Conservation (phyloP, 192 early-diverging fungal species). For the Linnemannia exigua region DNA sequence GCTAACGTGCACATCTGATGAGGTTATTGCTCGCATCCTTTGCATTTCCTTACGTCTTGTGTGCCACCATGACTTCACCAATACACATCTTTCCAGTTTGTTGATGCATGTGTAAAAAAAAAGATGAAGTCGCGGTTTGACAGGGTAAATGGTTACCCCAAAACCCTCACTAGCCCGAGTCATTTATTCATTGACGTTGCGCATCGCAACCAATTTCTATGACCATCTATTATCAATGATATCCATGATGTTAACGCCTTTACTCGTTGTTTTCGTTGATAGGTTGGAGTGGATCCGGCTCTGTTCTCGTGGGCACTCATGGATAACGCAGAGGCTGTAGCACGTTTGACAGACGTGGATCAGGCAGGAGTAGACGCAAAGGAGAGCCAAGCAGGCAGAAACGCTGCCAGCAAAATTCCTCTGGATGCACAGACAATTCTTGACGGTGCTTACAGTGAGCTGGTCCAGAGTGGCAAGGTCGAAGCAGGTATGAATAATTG, state of each 20-base stretch:
- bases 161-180: neutral
- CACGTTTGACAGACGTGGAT: constrained; percentile 46
- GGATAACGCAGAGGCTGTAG: constrained; percentile 69
- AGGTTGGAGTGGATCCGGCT: constrained; percentile 62
- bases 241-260: neutral
- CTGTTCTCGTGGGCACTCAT: constrained; percentile 73
- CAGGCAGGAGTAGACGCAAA: constrained; percentile 29
- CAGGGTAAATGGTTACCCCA: neutral
- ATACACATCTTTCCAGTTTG: neutral
- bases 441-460: constrained; percentile 62
- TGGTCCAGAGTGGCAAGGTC: constrained; percentile 65
- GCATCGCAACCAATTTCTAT: neutral
- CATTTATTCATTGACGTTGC: neutral
- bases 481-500: constrained; percentile 55
- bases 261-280: neutral
- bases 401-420: constrained; percentile 4
- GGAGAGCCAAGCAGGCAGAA: constrained; percentile 9
- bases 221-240: neutral
- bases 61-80: neutral
- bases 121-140: neutral
- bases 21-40: neutral
- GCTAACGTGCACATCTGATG: neutral
- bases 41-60: neutral
- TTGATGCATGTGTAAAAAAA: neutral
- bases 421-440: constrained; percentile 68